Percentiles rank a stretch among this genome's conserved stretches.
These are phyloP conservation scores for Chlorophyllum brunneum DNA, from an alignment of 768 basidiomycete genomes.

Conservation along the genomic window DNA sequence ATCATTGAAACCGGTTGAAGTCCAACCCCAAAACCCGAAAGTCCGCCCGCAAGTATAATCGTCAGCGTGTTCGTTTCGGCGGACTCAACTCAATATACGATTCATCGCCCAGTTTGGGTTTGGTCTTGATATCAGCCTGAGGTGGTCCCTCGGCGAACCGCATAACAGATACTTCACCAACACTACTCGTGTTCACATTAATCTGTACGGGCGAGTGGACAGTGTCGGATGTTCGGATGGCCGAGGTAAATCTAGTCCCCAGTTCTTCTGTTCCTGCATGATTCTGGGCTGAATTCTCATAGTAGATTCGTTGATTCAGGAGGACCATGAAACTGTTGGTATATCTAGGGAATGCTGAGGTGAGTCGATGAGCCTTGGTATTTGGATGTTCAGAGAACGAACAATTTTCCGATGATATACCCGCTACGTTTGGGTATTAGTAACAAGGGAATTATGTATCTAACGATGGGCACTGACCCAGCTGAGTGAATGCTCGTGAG, in stretches of 20 bases:
- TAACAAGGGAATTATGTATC: too few species aligned
- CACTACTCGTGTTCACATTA: not conserved
- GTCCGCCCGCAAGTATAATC: too few species aligned
- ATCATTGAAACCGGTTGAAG: too few species aligned
- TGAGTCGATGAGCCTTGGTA: not conserved
- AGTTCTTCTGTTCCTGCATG: not conserved
- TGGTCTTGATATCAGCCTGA: not conserved
- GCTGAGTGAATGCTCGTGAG: too few species aligned
- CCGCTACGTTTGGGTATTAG: not conserved
- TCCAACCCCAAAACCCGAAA: too few species aligned
- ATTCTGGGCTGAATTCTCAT: not conserved
- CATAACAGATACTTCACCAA: not conserved
- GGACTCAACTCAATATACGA: too few species aligned
- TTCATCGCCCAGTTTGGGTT: too few species aligned
- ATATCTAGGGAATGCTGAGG: not conserved
- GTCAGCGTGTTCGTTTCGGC: too few species aligned
- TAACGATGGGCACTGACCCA: too few species aligned
- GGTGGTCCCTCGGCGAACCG: not conserved
- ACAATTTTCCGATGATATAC: conserved; percentile 7
- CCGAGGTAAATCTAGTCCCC: too few species aligned
- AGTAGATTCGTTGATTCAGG: conserved; percentile 6
- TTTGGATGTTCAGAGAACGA: not conserved
- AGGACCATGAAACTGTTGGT: conserved; percentile 12
- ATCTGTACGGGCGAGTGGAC: not conserved
- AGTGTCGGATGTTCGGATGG: too few species aligned